These are phyloP conservation scores for Sarcomyxa edulis DNA, from an alignment of 768 basidiomycete genomes.

Conservation along the genomic window DNA sequence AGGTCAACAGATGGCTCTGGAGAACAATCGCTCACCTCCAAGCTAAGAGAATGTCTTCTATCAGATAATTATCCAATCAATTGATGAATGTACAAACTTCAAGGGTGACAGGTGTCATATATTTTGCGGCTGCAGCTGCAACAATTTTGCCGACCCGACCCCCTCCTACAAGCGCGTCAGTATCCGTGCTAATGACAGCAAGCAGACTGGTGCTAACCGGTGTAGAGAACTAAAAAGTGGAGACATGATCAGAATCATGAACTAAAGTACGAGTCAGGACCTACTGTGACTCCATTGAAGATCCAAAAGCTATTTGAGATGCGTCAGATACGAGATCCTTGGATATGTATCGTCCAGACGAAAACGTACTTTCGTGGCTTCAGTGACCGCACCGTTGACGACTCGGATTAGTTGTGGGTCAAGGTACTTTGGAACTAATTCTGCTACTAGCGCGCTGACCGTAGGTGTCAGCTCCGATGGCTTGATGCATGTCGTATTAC, in stretches of 20 bases:
- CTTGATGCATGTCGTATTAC: conserved; percentile 67
- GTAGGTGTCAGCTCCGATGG: conserved; percentile 68
- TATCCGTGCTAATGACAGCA: no score
- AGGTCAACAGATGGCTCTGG: neutral
- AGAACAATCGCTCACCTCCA: conserved; percentile 24
- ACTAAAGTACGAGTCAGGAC: conserved; percentile 8
- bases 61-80: no score
- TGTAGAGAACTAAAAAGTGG: conserved; percentile 49
- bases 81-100: no score
- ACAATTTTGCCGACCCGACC: conserved; percentile 63
- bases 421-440: conserved; percentile 71
- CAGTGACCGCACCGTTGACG: conserved; percentile 62
- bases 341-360: neutral
- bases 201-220: conserved; percentile 34
- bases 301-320: conserved; percentile 74
- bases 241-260: neutral
- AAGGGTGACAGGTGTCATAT: conserved; percentile 59
- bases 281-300: conserved; percentile 58
- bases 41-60: conserved; percentile 41
- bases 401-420: conserved; percentile 62
- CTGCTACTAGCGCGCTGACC: conserved; percentile 50
- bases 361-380: conserved; percentile 46
- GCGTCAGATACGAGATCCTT: neutral
- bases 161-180: no score
- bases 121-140: conserved; percentile 70